Conservation (phyloP, 306 rosid species). For the Astragalus glycyphyllos region DNA sequence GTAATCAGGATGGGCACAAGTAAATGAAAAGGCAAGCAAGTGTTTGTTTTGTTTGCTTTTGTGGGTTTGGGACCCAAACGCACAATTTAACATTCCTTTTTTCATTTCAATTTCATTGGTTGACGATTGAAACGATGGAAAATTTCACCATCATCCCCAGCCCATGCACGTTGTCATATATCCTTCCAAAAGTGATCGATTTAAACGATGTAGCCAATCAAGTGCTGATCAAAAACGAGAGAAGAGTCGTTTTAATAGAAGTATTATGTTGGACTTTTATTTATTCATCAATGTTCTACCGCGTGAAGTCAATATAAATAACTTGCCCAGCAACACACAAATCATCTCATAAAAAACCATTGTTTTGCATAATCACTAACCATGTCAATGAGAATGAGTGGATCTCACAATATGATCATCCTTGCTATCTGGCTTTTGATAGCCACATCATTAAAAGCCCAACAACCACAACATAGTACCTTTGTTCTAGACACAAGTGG, state of each 20-base stretch:
- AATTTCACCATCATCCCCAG: neutral
- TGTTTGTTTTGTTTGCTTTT: too few species aligned
- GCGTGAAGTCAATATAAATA: too few species aligned
- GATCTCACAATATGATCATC: neutral
- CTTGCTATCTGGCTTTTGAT: slow-evolving; percentile 35
- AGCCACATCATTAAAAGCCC: slow-evolving; percentile 41
- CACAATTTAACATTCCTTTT: too few species aligned
- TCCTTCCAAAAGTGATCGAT: neutral
- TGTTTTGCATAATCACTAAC: neutral
- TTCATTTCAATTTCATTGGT: neutral
- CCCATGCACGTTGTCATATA: neutral
- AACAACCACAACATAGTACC: neutral
- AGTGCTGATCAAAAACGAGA: too few species aligned
- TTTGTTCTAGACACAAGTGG: slow-evolving; percentile 56
- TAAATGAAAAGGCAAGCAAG: too few species aligned
- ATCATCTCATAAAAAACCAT: neutral
- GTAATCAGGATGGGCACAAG: too few species aligned
- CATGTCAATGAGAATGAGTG: slow-evolving; percentile 29
- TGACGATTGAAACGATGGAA: neutral
- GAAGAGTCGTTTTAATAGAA: too few species aligned
- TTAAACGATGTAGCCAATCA: neutral
- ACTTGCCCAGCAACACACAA: neutral
- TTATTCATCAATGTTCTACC: neutral
- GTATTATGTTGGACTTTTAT: too few species aligned
- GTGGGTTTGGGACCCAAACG: too few species aligned